A percentile compares a stretch with the other conserved stretches of the same genome.
Conservation (phyloP, 257 asterid species). For the Penstemon eatonii region DNA sequence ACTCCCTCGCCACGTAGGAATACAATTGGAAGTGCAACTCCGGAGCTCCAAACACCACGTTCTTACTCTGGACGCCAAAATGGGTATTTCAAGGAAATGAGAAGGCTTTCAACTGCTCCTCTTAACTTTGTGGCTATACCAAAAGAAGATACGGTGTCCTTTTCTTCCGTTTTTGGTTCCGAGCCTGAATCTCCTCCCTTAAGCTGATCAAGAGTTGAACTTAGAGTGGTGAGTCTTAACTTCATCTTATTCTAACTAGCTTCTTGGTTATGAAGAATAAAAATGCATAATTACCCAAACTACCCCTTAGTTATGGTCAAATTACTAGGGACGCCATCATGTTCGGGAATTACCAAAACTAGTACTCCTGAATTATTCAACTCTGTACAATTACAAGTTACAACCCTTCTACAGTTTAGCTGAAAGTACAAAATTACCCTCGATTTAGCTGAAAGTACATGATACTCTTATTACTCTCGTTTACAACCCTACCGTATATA, state of each 20-base stretch:
- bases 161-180: constrained; percentile 84
- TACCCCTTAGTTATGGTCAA: no score
- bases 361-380: no score
- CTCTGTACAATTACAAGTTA: no score
- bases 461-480: no score
- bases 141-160: constrained; percentile 86
- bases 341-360: no score
- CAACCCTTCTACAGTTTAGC: no score
- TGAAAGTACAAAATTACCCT: no score
- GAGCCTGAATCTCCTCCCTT: constrained; percentile 92
- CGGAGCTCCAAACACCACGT: constrained; percentile 77
- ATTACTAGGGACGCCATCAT: no score
- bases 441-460: no score
- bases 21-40: constrained; percentile 65
- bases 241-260: neutral
- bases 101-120: constrained; percentile 82
- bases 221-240: constrained; percentile 35
- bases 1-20: constrained; percentile 91
- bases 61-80: constrained; percentile 74
- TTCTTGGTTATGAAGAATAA: neutral
- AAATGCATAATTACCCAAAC: neutral
- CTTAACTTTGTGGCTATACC: constrained; percentile 70
- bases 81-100: constrained; percentile 71
- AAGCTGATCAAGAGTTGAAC: constrained; percentile 34
- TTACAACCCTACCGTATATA: no score